These are phyloP conservation scores for Juglanconis oblonga DNA, from an alignment of 2,329 filamentous ascomycete genomes.

Conservation along the genomic window DNA sequence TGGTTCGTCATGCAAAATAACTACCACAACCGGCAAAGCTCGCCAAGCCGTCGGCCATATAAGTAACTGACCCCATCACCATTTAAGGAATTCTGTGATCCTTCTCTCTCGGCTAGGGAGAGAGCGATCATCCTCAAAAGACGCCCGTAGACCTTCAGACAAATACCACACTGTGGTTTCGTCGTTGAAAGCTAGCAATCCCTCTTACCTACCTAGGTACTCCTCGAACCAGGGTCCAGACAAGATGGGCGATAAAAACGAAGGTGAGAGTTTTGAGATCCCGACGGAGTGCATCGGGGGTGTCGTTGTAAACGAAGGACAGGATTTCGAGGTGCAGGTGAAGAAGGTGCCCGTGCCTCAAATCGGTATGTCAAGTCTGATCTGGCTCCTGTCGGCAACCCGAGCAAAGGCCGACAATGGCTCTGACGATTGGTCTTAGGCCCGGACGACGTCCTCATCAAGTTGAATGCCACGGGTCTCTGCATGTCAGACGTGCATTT, in stretches of 20 bases:
- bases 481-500: slow-evolving; percentile 22
- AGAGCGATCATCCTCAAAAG: no score
- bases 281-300: slow-evolving; percentile 4
- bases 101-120: no score
- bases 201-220: no score
- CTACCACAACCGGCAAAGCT: no score
- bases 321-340: slow-evolving; percentile 6
- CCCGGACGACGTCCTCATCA: slow-evolving; percentile 21
- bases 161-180: background rate
- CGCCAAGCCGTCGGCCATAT: no score
- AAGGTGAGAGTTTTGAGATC: background rate
- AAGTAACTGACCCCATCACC: no score
- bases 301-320: slow-evolving; percentile 8
- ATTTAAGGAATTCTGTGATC: no score
- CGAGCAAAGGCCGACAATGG: background rate
- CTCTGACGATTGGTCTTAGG: slow-evolving; percentile 11
- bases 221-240: background rate
- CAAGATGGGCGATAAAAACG: background rate
- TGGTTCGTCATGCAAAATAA: no score
- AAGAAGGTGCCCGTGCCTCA: slow-evolving; percentile 9
- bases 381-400: background rate
- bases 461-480: slow-evolving; percentile 19
- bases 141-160: no score
- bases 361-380: background rate
- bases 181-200: background rate